phyloP scores from a whole-genome alignment of 2,329 filamentous ascomycete genomes.

The Colletotrichum gloeosporioides region DNA sequence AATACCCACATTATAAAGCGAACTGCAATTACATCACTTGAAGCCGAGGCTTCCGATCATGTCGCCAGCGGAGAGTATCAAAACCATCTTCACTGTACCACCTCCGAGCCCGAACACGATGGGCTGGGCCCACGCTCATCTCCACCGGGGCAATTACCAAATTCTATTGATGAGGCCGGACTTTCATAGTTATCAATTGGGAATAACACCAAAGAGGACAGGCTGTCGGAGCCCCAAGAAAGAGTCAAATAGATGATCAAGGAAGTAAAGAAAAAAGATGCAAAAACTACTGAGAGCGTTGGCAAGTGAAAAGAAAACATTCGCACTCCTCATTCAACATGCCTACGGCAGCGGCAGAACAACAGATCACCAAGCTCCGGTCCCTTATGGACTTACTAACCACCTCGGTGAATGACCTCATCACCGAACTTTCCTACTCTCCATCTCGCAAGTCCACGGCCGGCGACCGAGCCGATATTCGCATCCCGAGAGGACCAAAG shows the following conservation, averaged over 20 bases:
- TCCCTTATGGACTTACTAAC: background rate
- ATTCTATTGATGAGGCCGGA: background rate
- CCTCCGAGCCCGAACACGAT: background rate
- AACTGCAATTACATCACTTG: background rate
- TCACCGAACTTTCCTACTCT: background rate
- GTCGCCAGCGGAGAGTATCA: background rate
- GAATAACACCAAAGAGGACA: background rate
- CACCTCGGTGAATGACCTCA: constrained; percentile 4
- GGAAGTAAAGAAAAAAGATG: background rate
- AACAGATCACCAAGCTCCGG: constrained; percentile 1
- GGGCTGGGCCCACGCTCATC: background rate
- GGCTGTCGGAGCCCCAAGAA: background rate
- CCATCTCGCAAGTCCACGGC: background rate
- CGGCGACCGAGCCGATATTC: background rate
- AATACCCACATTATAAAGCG: background rate
- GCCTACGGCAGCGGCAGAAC: constrained; percentile 4
- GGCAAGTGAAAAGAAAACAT: background rate
- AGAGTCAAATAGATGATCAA: background rate
- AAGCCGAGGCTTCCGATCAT: background rate
- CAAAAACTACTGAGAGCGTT: background rate
- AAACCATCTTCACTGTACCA: background rate
- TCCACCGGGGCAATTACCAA: background rate
- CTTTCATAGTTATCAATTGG: background rate
- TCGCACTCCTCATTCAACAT: background rate
- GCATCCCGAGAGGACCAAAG: background rate